A percentile compares a stretch with the other conserved stretches of the same genome.
phyloP scores from a whole-genome alignment of 164 flowering plant genomes.

The Vitis riparia region DNA sequence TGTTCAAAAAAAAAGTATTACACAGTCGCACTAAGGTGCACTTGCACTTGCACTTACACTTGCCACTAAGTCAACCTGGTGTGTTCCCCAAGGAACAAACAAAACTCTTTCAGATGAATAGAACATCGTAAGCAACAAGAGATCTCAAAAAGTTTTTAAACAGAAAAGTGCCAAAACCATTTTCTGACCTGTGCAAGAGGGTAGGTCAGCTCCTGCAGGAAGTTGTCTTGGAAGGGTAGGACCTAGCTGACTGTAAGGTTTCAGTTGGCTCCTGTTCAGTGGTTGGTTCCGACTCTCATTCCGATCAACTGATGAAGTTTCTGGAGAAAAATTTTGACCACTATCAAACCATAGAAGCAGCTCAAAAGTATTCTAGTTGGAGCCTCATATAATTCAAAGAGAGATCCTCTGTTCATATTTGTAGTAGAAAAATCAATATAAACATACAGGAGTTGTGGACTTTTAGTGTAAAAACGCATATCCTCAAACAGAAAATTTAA shows the following conservation, averaged over 20 bases:
- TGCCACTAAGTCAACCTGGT: no score
- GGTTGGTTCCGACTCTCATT: slow-evolving; percentile 57
- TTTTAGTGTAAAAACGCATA: not conserved
- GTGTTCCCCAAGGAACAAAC: no score
- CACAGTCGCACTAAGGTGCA: no score
- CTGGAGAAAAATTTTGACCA: slow-evolving; percentile 30
- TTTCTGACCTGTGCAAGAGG: slow-evolving; percentile 72
- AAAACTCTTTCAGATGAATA: no score
- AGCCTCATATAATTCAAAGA: not conserved
- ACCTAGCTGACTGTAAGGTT: slow-evolving; percentile 37
- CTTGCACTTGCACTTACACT: no score
- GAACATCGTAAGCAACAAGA: no score
- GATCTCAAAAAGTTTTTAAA: not conserved
- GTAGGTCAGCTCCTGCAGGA: slow-evolving; percentile 82
- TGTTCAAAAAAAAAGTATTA: no score
- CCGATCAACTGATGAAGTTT: slow-evolving; percentile 46
- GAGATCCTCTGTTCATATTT: not conserved
- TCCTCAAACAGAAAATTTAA: not conserved
- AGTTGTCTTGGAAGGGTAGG: slow-evolving; percentile 72
- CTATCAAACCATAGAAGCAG: slow-evolving; percentile 4
- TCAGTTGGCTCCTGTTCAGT: slow-evolving; percentile 41
- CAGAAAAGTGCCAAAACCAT: not conserved
- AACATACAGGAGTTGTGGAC: not conserved
- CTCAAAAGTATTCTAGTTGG: not conserved
- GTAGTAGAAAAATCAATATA: not conserved